phyloP scores from a whole-genome alignment of 371 early-diverging fungal genomes.

The Mucor sp. region DNA sequence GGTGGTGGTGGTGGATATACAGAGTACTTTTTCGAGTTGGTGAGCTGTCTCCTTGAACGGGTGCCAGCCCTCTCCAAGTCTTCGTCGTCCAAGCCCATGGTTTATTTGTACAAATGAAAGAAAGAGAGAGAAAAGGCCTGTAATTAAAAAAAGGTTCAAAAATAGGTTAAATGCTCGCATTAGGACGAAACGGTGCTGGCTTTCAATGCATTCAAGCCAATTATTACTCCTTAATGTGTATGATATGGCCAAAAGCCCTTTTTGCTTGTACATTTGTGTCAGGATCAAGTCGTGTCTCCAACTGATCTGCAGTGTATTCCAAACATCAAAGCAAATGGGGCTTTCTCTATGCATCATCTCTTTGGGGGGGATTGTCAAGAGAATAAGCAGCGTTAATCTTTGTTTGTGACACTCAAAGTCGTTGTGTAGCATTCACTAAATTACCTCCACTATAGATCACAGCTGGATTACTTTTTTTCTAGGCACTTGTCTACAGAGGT shows the following conservation, averaged over 20 bases:
- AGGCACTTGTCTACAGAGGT: too few species aligned
- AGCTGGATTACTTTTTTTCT: too few species aligned
- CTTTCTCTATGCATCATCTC: too few species aligned
- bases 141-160: not conserved
- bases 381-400: not conserved
- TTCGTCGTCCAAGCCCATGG: conserved; percentile 16
- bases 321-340: not conserved
- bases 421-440: not conserved
- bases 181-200: not conserved
- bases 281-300: not conserved
- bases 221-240: not conserved
- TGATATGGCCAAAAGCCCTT: not conserved
- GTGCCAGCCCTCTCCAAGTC: conserved; percentile 32
- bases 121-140: not conserved
- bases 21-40: conserved; percentile 9
- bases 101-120: not conserved
- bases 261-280: not conserved
- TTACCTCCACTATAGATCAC: not conserved
- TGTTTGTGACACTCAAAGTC: not conserved
- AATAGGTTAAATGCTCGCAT: not conserved
- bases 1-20: conserved; percentile 8
- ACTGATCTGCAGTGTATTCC: not conserved
- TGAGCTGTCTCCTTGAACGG: conserved; percentile 22
- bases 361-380: not conserved
- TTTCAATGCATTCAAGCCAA: not conserved